Evolutionary conservation across 805 yeast genomes (phyloP).

Genomic region (Lipomyces yamanashiensis): DNA sequence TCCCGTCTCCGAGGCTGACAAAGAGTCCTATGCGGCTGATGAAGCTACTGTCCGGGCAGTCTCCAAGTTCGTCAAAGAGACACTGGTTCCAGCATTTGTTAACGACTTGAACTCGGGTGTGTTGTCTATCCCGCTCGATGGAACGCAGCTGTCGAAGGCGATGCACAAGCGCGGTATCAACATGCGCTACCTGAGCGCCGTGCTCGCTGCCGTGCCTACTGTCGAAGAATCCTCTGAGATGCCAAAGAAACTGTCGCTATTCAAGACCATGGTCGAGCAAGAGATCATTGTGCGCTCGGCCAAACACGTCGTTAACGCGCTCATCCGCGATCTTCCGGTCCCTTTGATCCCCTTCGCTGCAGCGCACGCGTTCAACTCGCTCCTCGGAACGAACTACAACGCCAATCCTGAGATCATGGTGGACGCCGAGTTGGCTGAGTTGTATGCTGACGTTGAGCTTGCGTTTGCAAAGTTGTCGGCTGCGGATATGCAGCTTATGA

Average conservation of each 20-base stretch:
- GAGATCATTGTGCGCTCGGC: constrained; percentile 82
- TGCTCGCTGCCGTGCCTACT: constrained; percentile 8
- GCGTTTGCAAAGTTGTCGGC: constrained; percentile 55
- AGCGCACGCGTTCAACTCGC: constrained; percentile 71
- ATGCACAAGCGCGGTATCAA: constrained; percentile 86
- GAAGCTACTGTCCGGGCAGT: constrained; percentile 69
- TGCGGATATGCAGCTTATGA: constrained; percentile 49
- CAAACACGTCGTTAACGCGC: constrained; percentile 70
- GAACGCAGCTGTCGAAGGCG: constrained; percentile 67
- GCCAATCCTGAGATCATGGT: constrained; percentile 49
- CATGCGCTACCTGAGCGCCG: constrained; percentile 78
- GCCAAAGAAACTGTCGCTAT: constrained; percentile 47
- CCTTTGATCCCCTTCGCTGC: constrained; percentile 63
- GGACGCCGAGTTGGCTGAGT: constrained; percentile 41
- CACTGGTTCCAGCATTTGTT: constrained; percentile 67
- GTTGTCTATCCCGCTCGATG: constrained; percentile 73
- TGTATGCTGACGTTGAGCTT: constrained; percentile 49
- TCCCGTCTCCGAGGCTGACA: constrained; percentile 46
- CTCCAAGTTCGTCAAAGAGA: constrained; percentile 62
- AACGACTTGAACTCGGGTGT: constrained; percentile 57
- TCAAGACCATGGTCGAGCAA: constrained; percentile 53
- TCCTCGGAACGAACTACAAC: constrained; percentile 60
- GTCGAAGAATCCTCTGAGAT: constrained; percentile 40
- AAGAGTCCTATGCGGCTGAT: constrained; percentile 53
- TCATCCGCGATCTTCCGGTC: constrained; percentile 54